Evolutionary conservation across 345 rosid genomes (phyloP).

Genomic region (Ceriops tagal): DNA sequence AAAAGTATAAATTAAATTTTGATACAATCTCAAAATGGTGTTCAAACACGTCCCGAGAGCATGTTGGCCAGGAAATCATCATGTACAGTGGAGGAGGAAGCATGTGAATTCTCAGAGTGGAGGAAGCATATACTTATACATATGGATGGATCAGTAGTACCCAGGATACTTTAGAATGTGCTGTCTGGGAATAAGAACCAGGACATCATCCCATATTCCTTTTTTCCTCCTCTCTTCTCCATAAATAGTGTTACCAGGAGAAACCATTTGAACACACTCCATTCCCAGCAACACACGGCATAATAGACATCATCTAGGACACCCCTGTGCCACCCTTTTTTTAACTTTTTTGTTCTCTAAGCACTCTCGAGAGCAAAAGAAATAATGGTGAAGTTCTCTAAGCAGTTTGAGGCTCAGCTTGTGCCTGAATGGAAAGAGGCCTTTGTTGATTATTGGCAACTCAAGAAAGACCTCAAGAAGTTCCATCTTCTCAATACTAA

Average conservation of each 20-base stretch:
- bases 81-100: constrained; percentile 15
- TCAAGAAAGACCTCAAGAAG: constrained; percentile 76
- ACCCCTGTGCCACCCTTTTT: neutral
- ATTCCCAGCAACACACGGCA: too few species aligned
- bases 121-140: constrained; percentile 35
- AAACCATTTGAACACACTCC: constrained; percentile 40
- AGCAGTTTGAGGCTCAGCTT: constrained; percentile 88
- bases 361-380: neutral
- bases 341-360: neutral
- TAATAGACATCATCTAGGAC: neutral
- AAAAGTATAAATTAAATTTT: too few species aligned
- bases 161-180: constrained; percentile 21
- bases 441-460: constrained; percentile 87
- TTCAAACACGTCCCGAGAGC: constrained; percentile 19
- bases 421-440: constrained; percentile 99
- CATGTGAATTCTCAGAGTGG: constrained; percentile 42
- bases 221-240: constrained; percentile 20
- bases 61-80: constrained; percentile 16
- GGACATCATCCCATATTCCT: constrained; percentile 8
- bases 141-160: constrained; percentile 24
- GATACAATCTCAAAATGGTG: too few species aligned
- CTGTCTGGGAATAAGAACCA: constrained; percentile 5
- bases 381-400: constrained; percentile 79
- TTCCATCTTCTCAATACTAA: constrained; percentile 36
- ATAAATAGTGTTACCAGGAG: constrained; percentile 43